Evolutionary conservation across 1,139 yeast genomes (phyloP).

Genomic region (Lodderomyces margitis): DNA sequence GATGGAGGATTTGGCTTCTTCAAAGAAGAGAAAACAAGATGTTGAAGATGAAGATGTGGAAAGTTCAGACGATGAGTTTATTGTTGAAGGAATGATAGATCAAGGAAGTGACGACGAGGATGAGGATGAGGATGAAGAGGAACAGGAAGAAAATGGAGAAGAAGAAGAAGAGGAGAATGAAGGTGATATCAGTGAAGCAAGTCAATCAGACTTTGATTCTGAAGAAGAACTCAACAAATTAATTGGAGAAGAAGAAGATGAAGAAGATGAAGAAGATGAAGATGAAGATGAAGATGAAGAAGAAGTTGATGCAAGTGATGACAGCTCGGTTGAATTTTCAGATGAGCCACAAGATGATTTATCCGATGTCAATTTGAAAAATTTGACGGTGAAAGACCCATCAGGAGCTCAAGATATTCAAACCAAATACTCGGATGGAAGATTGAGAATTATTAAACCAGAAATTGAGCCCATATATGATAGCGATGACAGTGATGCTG

Average conservation of each 20-base stretch:
- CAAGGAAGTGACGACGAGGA: slow-evolving; percentile 21
- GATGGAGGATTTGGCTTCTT: slow-evolving; percentile 10
- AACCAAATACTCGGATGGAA: slow-evolving; percentile 75
- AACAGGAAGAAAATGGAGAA: slow-evolving; percentile 30
- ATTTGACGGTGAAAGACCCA: slow-evolving; percentile 39
- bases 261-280: slow-evolving; percentile 38
- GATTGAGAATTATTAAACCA: slow-evolving; percentile 71
- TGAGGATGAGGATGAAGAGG: slow-evolving; percentile 29
- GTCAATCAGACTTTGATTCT: slow-evolving; percentile 35
- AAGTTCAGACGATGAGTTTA: slow-evolving; percentile 26
- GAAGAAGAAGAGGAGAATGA: slow-evolving; percentile 27
- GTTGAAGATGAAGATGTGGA: slow-evolving; percentile 12
- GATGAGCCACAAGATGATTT: slow-evolving; percentile 32
- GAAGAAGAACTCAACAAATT: slow-evolving; percentile 62
- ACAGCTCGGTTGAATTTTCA: slow-evolving; percentile 4
- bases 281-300: slow-evolving; percentile 54
- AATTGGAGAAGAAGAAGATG: slow-evolving; percentile 50
- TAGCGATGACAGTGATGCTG: slow-evolving; percentile 88
- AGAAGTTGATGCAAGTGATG: slow-evolving; percentile 20
- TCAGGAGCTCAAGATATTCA: slow-evolving; percentile 30
- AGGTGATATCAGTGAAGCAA: slow-evolving; percentile 22
- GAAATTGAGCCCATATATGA: slow-evolving; percentile 93
- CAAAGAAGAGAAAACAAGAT: slow-evolving; percentile 21
- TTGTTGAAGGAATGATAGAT: slow-evolving; percentile 27
- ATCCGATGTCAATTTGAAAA: slow-evolving; percentile 51